Percentiles rank a stretch among this genome's conserved stretches.
phyloP scores from a whole-genome alignment of 163 green algal species.

The Chlorella variabilis region DNA sequence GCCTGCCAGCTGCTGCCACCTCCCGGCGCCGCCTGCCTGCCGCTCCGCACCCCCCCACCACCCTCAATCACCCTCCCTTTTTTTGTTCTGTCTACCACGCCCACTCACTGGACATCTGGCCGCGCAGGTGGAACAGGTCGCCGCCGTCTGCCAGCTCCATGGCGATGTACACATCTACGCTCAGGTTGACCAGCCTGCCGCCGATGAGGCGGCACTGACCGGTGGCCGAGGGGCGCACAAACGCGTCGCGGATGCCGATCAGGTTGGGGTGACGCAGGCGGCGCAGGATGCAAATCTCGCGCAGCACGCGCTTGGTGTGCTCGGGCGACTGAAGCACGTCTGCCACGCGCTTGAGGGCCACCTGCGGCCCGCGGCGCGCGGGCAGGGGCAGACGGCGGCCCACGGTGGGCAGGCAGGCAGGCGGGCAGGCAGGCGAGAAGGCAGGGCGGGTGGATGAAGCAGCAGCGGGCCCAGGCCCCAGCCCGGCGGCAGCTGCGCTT shows the following conservation, averaged over 20 bases:
- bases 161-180: conserved; percentile 85
- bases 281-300: conserved; percentile 93
- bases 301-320: conserved; percentile 86
- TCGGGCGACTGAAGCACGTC: conserved; percentile 86
- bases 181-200: conserved; percentile 70
- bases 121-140: conserved; percentile 83
- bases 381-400: not conserved
- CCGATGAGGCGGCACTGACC: conserved; percentile 58
- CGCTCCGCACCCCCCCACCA: too few relatives aligned
- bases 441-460: too few relatives aligned
- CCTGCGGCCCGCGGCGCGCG: conserved; percentile 46
- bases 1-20: too few relatives aligned
- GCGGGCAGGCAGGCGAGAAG: too few relatives aligned
- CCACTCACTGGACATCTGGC: conserved; percentile 61
- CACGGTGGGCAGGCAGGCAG: too few relatives aligned
- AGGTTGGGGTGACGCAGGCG: conserved; percentile 87
- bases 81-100: too few relatives aligned
- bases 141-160: conserved; percentile 71
- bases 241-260: conserved; percentile 79
- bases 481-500: too few relatives aligned
- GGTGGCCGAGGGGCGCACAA: conserved; percentile 77
- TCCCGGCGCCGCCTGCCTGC: too few relatives aligned
- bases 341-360: conserved; percentile 88
- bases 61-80: too few relatives aligned
- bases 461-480: too few relatives aligned